Evolutionary conservation across 768 basidiomycete genomes (phyloP).

Genomic region (Cyclocybe aegerita): DNA sequence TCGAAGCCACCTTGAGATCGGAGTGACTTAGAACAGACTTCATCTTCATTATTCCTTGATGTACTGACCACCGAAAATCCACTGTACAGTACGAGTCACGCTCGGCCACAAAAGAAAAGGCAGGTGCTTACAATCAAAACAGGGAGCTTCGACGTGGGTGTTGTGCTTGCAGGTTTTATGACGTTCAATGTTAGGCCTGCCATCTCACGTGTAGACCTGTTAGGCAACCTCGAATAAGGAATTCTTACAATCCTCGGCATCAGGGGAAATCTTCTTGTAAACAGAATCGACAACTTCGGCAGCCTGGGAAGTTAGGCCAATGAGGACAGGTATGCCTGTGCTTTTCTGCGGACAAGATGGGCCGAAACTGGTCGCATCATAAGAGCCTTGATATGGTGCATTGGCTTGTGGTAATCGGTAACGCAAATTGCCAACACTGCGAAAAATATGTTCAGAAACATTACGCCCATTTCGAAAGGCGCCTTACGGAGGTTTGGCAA

Average conservation of each 20-base stretch:
- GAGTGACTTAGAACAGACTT: too few species aligned
- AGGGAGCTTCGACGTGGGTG: slow-evolving; percentile 42
- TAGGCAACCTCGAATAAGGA: not conserved
- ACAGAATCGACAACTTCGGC: slow-evolving; percentile 30
- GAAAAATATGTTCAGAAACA: not conserved
- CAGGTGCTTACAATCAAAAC: slow-evolving; percentile 44
- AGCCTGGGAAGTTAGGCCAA: slow-evolving; percentile 29
- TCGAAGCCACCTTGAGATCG: too few species aligned
- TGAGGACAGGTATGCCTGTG: slow-evolving; percentile 28
- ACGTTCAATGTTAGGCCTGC: slow-evolving; percentile 52
- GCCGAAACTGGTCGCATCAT: slow-evolving; percentile 36
- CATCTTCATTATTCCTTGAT: not conserved
- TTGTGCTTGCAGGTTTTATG: slow-evolving; percentile 39
- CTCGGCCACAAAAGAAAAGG: not conserved
- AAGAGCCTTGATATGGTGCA: slow-evolving; percentile 30
- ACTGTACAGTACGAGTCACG: slow-evolving; percentile 25
- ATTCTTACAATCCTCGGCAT: slow-evolving; percentile 44
- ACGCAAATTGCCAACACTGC: slow-evolving; percentile 32
- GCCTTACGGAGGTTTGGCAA: slow-evolving; percentile 50
- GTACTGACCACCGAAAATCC: slow-evolving; percentile 43
- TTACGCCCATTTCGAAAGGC: not conserved
- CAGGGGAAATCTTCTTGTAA: slow-evolving; percentile 24
- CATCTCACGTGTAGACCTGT: not conserved
- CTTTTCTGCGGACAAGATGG: slow-evolving; percentile 46
- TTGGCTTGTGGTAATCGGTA: slow-evolving; percentile 41